Evolutionary conservation across 2,329 filamentous ascomycete species (phyloP).

Genomic region (Fusarium miscanthi): DNA sequence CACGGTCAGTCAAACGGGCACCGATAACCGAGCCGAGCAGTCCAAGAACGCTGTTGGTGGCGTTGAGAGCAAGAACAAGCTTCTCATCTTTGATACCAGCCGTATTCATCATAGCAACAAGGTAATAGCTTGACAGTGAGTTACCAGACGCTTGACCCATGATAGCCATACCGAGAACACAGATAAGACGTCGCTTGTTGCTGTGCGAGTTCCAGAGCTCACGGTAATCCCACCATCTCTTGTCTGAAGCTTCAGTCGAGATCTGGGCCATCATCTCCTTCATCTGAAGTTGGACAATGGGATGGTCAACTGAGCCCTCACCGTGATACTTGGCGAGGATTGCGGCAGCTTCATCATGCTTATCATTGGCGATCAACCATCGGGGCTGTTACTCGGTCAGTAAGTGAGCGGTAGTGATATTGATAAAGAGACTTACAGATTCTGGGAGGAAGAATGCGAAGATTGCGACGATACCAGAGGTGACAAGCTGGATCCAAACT

Average conservation of each 20-base stretch:
- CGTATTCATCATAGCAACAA: constrained; percentile 57
- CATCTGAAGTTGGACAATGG: constrained; percentile 55
- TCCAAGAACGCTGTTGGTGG: constrained; percentile 57
- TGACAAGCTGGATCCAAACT: constrained; percentile 52
- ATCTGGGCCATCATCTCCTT: constrained; percentile 54
- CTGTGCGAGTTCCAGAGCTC: constrained; percentile 61
- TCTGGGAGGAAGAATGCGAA: constrained; percentile 54
- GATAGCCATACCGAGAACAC: constrained; percentile 62
- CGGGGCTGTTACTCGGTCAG: constrained; percentile 43
- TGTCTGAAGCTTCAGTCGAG: constrained; percentile 58
- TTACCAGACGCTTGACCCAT: constrained; percentile 67
- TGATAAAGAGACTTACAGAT: constrained; percentile 36
- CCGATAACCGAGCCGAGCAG: constrained; percentile 56
- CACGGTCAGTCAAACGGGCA: constrained; percentile 52
- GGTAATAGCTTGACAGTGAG: constrained; percentile 63
- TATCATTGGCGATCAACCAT: constrained; percentile 54
- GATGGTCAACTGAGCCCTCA: constrained; percentile 46
- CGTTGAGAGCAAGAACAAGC: constrained; percentile 62
- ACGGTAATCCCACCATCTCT: constrained; percentile 66
- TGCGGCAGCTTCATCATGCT: constrained; percentile 49
- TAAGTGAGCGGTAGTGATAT: accelerated
- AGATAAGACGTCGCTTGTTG: constrained; percentile 62
- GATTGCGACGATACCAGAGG: constrained; percentile 51
- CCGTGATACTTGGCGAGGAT: constrained; percentile 53
- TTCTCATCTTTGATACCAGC: constrained; percentile 47